Base-by-base conservation (phyloP, 2,329 filamentous ascomycete species). In the Alternaria ventricosa region DNA sequence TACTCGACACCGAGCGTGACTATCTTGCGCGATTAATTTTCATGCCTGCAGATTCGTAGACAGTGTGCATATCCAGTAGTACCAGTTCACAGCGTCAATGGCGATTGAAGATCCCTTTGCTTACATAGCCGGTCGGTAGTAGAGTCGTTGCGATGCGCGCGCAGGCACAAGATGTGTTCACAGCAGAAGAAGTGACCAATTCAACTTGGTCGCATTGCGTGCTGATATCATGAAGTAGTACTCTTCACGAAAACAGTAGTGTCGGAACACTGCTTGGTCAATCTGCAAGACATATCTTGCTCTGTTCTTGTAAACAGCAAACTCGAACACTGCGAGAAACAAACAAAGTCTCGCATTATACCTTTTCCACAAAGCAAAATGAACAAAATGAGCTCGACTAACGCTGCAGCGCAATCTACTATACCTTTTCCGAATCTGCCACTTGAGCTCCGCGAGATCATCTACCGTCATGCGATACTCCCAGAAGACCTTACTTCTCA, bases 371-470 rank as follows among this genome's bases (percentile, higher is more conserved):
- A 36, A 22, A 36, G 18, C n/a, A 0, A n/a, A 23, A 36, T 30
- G 7, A 20, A 46, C 23, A 25, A 33, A 11, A 56, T 46, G 18
- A 30, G 6, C 6, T 12, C 18, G n/a, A 20, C 54, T 23, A 56
- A 46, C 22, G 9, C 41, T 18, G 18, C 18, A 44, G 25, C 25
- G 23, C 30, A n/a, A 41, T 9, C 23, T 6, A 23, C 54, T 23
- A 36, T 12, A 11, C 33, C 23, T 12, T 62, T 62, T 22, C 55
- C 55, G 11, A 55, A 23, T 12, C 27, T 65, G 5, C 63, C 59
- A n/a, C 27, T 56, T 8, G 57, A 66, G 30, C 44, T 63, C 8
- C 56, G 63, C 22, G 55, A 57, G 13, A 47, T 36, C 7, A 60
- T 62, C 15, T 65, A 62, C 51, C 10, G 8, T 3, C 41, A 46